Base-by-base conservation (phyloP, 495 filamentous ascomycete species). In the Neurospora sp. region DNA sequence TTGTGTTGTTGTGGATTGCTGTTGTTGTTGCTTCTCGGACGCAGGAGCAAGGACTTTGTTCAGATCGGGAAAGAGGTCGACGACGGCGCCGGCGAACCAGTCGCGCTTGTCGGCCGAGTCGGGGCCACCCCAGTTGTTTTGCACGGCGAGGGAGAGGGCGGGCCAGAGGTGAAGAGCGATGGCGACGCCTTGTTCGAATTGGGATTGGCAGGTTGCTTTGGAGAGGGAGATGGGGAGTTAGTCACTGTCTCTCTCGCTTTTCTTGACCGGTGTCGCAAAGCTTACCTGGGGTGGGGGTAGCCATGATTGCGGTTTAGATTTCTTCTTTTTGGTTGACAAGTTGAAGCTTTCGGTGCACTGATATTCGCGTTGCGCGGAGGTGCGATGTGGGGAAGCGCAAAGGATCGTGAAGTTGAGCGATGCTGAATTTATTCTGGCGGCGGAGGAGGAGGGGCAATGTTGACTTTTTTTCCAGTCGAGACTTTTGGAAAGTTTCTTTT, bases 31-130 rank as follows among this genome's bases (percentile, higher is more conserved):
- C 73, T 37, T 71, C 20, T 18, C 35, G 23, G 71, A 74, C 38
- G 69, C 41, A 48, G 83, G 82, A 18, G 75, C 71, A 20, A 79
- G 74, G 23, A 62, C 54, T 70, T 76, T 75, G 35, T 93, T 89
- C 11, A 90, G 81, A 37, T 89, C 86, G 0, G 81, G 79, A 70
- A 98, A 88, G 78, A 97, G 90, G 10, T 97, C 94, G 73, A 92
- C 92, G 77, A 98, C 87, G 18, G 91, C 90, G 78, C 94, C 94
- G 70, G 92, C 94, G 77, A 99, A 92, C 95, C 95, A 98, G 86
- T 96, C 96, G 72, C 94, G 92, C 83, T 98, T 98, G 82, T 95
- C 93, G 70, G 83, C 77, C 39, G 89, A 91, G 73, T 93, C 90
- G n/a, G 92, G 87, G 1, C 96, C 96, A 79, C 96, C 96, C 92